Evolutionary conservation across 768 basidiomycete species (phyloP).

Genomic region (Coprinopsis sp.): DNA sequence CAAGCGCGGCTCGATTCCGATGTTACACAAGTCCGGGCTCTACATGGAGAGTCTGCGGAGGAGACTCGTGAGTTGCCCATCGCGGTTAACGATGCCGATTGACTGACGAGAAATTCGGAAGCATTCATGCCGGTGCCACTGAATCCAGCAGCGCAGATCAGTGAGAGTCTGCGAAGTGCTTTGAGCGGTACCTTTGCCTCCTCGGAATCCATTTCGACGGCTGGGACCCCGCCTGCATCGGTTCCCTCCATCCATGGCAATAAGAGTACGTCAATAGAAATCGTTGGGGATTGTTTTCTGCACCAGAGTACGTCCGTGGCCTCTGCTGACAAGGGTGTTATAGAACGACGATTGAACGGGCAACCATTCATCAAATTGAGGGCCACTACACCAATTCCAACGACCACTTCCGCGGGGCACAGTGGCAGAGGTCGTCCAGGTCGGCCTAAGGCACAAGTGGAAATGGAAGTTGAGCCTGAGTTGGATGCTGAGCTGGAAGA

Average conservation of each 20-base stretch:
- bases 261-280: constrained; percentile 30
- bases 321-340: no score
- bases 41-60: constrained; percentile 44
- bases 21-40: constrained; percentile 38
- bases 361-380: constrained; percentile 40
- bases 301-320: background rate
- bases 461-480: constrained; percentile 32
- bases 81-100: constrained; percentile 5
- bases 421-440: constrained; percentile 36
- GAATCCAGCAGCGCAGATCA: constrained; percentile 36
- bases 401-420: constrained; percentile 26
- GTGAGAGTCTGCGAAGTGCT: constrained; percentile 40
- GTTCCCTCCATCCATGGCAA: constrained; percentile 23
- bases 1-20: constrained; percentile 48
- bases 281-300: background rate
- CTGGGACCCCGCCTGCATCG: constrained; percentile 16
- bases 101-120: constrained; percentile 8
- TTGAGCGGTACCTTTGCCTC: constrained; percentile 24
- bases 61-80: constrained; percentile 11
- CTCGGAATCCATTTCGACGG: constrained; percentile 18
- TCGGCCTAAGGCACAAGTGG: constrained; percentile 38
- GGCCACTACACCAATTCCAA: constrained; percentile 35
- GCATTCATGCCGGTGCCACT: constrained; percentile 19
- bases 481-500: constrained; percentile 40
- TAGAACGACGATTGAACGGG: constrained; percentile 39